Evolutionary conservation across 805 yeast genomes (phyloP).

Genomic region (Ogataea degrootiae): DNA sequence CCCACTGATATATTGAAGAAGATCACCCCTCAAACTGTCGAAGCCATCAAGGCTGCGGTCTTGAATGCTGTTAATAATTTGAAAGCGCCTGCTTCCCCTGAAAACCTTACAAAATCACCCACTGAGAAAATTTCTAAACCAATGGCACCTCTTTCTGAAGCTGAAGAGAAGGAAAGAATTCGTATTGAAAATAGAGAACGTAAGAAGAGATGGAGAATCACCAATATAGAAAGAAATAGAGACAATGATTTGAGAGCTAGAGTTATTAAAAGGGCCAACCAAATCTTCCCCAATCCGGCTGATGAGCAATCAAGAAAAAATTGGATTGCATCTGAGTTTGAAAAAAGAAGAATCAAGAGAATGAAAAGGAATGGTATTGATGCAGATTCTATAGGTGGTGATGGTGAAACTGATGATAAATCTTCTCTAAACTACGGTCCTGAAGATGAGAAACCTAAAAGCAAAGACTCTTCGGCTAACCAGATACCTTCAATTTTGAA

Average conservation of each 20-base stretch:
- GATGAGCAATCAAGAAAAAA: constrained; percentile 45
- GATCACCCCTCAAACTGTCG: constrained; percentile 9
- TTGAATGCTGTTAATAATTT: constrained; percentile 7
- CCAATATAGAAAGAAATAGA: constrained; percentile 73
- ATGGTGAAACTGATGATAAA: constrained; percentile 5
- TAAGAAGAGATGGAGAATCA: constrained; percentile 80
- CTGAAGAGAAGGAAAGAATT: constrained; percentile 49
- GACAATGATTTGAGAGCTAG: constrained; percentile 83
- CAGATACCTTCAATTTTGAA: constrained; percentile 8
- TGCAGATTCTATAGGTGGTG: constrained; percentile 3
- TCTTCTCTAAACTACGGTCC: neutral
- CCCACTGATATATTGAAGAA: constrained; percentile 8
- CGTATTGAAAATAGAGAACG: constrained; percentile 69
- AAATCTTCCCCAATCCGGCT: constrained; percentile 58
- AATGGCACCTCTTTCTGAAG: constrained; percentile 4
- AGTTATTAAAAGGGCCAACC: constrained; percentile 65
- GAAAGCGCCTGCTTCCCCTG: neutral
- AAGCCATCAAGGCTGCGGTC: constrained; percentile 13
- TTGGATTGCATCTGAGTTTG: constrained; percentile 78
- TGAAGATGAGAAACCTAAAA: neutral
- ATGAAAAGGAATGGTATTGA: constrained; percentile 33
- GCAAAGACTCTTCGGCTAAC: neutral
- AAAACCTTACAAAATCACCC: too few species aligned
- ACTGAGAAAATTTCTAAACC: too few species aligned
- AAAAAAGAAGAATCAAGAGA: constrained; percentile 57